These are phyloP conservation scores for Fibroporia radiculosa DNA, from an alignment of 768 basidiomycete genomes.

Conservation along the genomic window DNA sequence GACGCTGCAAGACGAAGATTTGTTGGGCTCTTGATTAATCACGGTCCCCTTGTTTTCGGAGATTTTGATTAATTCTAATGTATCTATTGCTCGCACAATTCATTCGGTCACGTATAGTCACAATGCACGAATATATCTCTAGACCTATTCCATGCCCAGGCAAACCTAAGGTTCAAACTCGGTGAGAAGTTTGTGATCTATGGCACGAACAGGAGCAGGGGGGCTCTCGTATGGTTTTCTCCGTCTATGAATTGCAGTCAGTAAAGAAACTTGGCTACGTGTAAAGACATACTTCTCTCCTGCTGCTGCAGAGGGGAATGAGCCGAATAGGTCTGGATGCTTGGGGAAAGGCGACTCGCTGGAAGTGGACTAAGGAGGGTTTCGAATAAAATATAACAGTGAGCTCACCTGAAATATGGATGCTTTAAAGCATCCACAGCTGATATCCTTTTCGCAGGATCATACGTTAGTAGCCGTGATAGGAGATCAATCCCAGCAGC, in stretches of 20 bases:
- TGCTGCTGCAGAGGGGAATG: constrained; percentile 93
- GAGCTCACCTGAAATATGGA: constrained; percentile 81
- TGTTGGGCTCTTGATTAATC: too few relatives aligned
- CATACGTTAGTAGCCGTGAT: constrained; percentile 77
- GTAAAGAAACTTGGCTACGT: neutral
- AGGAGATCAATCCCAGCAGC: constrained; percentile 80
- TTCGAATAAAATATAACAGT: neutral
- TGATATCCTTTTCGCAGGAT: constrained; percentile 77
- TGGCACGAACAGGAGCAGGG: constrained; percentile 67
- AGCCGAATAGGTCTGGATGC: constrained; percentile 91
- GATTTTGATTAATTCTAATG: too few relatives aligned
- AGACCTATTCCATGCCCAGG: neutral
- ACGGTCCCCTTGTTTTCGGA: too few relatives aligned
- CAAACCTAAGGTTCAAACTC: constrained; percentile 41
- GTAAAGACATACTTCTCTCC: constrained; percentile 74
- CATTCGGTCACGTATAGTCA: neutral
- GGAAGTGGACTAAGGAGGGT: neutral
- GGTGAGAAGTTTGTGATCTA: constrained; percentile 56
- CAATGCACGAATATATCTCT: neutral
- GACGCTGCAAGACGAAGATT: constrained; percentile 17
- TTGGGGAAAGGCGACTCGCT: constrained; percentile 95
- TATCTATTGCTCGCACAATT: too few relatives aligned
- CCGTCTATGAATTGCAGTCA: constrained; percentile 38
- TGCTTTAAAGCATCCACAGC: constrained; percentile 89
- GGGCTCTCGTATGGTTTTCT: constrained; percentile 75